A percentile compares a stretch with the other conserved stretches of the same genome.
Evolutionary conservation across 2,329 filamentous ascomycete species (phyloP).

Genomic region (Zymoseptoria pseudotritici): DNA sequence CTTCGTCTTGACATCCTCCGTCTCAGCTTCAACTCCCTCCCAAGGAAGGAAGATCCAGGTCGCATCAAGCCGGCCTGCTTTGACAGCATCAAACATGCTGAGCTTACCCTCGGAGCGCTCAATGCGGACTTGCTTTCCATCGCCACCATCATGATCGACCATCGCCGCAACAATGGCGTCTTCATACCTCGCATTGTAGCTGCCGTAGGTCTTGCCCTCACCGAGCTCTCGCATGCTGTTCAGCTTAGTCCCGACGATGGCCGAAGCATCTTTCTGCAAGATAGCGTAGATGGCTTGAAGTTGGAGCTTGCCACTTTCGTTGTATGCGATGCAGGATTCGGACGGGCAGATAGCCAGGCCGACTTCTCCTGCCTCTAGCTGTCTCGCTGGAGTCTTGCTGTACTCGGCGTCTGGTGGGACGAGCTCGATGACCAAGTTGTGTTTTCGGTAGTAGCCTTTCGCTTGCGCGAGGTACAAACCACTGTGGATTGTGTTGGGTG

Average conservation of each 20-base stretch:
- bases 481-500: slow-evolving; percentile 29
- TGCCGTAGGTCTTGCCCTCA: slow-evolving; percentile 23
- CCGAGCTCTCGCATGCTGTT: slow-evolving; percentile 20
- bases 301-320: slow-evolving; percentile 22
- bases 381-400: slow-evolving; percentile 25
- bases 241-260: slow-evolving; percentile 23
- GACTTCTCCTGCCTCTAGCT: slow-evolving; percentile 21
- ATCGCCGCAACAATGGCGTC: slow-evolving; percentile 25
- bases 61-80: slow-evolving; percentile 24
- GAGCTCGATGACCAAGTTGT: slow-evolving; percentile 22
- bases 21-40: slow-evolving; percentile 27
- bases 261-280: slow-evolving; percentile 26
- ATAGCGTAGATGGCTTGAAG: slow-evolving; percentile 30
- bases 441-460: slow-evolving; percentile 18
- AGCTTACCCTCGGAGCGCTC: slow-evolving; percentile 23
- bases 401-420: slow-evolving; percentile 23
- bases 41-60: slow-evolving; percentile 30
- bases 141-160: slow-evolving; percentile 23
- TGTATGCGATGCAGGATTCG: slow-evolving; percentile 29
- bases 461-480: slow-evolving; percentile 24
- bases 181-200: slow-evolving; percentile 29
- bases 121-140: slow-evolving; percentile 18
- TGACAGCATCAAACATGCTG: slow-evolving; percentile 23
- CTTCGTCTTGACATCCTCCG: slow-evolving; percentile 17
- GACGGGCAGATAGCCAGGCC: slow-evolving; percentile 28